Percentiles rank a stretch among this genome's conserved stretches.
phyloP scores from a whole-genome alignment of 306 rosid genomes.

The Glycyrrhiza uralensis region DNA sequence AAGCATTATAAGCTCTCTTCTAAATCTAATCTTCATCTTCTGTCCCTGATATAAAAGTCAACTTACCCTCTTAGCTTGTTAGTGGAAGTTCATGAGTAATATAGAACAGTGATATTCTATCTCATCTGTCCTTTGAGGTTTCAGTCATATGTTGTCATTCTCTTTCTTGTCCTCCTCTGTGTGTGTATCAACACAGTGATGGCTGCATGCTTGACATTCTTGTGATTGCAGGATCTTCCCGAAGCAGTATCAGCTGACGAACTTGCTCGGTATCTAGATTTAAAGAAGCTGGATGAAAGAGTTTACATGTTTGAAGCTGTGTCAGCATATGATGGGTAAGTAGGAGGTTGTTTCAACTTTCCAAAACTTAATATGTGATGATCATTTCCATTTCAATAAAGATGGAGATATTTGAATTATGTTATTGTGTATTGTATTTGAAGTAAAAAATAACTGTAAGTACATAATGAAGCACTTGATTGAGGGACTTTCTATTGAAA shows the following conservation, averaged over 20 bases:
- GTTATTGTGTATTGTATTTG: not conserved
- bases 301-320: constrained; percentile 93
- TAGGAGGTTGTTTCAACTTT: constrained; percentile 16
- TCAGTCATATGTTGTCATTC: not conserved
- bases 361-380: constrained; percentile 9
- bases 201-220: constrained; percentile 8
- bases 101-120: not conserved
- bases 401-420: constrained; percentile 6
- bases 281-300: constrained; percentile 95
- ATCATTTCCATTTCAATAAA: constrained; percentile 15
- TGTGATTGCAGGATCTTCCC: constrained; percentile 65
- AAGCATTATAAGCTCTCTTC: not conserved
- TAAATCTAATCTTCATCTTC: constrained; percentile 1
- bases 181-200: not conserved
- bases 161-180: not conserved
- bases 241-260: constrained; percentile 85
- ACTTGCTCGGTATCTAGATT: constrained; percentile 83
- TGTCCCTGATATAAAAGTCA: not conserved
- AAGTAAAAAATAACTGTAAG: constrained; percentile 7
- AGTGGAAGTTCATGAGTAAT: not conserved
- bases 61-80: not conserved
- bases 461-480: not conserved
- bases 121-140: not conserved
- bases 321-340: constrained; percentile 91
- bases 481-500: not conserved